Conservation (phyloP, 805 yeast genomes). For the Saccharomycopsis selenospora region DNA sequence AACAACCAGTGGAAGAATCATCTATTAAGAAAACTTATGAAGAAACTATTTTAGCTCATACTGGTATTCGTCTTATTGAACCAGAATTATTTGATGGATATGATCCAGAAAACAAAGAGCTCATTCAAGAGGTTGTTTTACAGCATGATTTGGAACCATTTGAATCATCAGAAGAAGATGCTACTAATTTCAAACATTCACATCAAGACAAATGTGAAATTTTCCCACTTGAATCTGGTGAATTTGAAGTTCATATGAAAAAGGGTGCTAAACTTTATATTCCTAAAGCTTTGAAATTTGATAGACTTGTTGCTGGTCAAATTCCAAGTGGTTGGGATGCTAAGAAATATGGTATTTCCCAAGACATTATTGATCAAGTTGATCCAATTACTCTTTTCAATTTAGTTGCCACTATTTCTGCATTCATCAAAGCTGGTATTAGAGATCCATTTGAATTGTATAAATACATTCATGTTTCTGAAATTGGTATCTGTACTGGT, state of each 20-base stretch:
- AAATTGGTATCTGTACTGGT: constrained; percentile 98
- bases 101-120: constrained; percentile 87
- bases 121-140: constrained; percentile 91
- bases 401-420: constrained; percentile 91
- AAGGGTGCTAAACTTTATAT: constrained; percentile 88
- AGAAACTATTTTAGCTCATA: constrained; percentile 76
- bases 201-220: constrained; percentile 93
- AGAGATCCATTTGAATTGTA: constrained; percentile 98
- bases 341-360: constrained; percentile 86
- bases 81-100: constrained; percentile 92
- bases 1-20: constrained; percentile 87
- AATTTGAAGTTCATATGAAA: constrained; percentile 80
- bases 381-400: constrained; percentile 92
- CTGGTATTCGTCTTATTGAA: constrained; percentile 95
- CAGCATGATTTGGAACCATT: constrained; percentile 96
- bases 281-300: constrained; percentile 51
- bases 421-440: constrained; percentile 87
- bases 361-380: constrained; percentile 87
- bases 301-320: constrained; percentile 42
- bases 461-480: constrained; percentile 96
- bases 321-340: constrained; percentile 99
- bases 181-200: constrained; percentile 85
- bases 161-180: constrained; percentile 91
- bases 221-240: constrained; percentile 85
- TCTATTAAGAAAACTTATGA: constrained; percentile 92